Evolutionary conservation across 148 eudicot species (phyloP), one percentile per base, ranked within the genome.

Genomic region (Agrostemma githago): DNA sequence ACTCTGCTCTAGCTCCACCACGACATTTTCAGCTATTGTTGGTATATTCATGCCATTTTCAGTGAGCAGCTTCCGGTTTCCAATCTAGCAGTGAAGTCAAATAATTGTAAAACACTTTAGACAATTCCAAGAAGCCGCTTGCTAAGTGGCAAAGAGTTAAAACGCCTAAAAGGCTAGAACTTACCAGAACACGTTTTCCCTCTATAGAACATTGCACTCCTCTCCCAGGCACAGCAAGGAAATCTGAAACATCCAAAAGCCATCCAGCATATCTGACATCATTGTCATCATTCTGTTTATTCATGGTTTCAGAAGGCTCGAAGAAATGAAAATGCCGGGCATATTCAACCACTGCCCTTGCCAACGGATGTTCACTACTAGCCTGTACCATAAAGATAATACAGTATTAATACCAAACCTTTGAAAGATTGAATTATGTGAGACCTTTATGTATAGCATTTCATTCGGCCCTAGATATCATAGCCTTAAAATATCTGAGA

Each of bases 351-450:
- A 95, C 80, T 42, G 98, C 97, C 79, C 88, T 95, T 40, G 86
- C 96, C 88, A 95, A 76, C 57, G 97, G 98, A 82, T 95, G 98
- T 81, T 95, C 98, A 73, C 98, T 95, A 83, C 96, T 87, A 79
- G 96, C 96, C 98, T 90, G 80, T n/a, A 54, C 53, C 42, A 80
- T 48, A 43, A 59, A 80, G 44, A 74, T 12, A 44, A 51, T 9
- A 38, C 8, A n/a, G 51, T 62, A 71, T 75, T 41, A 79, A 39
- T 65, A 53, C 8, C 53, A 39, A 48, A 21, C 5, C 40, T 2
- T 8, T 20, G 39, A 60, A 54, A 9, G 59, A 44, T 42, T 15
- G 1, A 58, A 44, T 9, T 9, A 15, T 16, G 16, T 19, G 34
- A 9, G 26, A 5, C 66, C 40, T 34, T 8, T 4, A 21, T 62